phyloP scores from a whole-genome alignment of 495 filamentous ascomycete species.

The Daldinia childiae region DNA sequence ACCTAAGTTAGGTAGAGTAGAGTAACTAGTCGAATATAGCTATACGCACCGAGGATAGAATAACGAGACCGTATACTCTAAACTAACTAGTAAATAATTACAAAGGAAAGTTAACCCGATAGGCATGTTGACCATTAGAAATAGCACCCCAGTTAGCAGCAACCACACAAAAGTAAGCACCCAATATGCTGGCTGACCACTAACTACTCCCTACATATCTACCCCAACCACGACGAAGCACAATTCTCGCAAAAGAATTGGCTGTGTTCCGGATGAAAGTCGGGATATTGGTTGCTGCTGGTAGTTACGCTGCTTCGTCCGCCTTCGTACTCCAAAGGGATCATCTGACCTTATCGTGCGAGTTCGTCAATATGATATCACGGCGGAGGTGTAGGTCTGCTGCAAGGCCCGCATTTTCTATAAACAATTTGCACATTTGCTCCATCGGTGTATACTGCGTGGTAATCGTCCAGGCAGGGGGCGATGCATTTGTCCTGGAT shows the following conservation, averaged over 20 bases:
- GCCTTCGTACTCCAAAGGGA: background rate
- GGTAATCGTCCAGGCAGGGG: slow-evolving; percentile 7
- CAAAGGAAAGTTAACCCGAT: background rate
- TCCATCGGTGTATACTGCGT: slow-evolving; percentile 10
- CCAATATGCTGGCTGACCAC: background rate
- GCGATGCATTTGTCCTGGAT: slow-evolving; percentile 12
- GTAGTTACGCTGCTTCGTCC: background rate
- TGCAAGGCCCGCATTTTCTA: slow-evolving; percentile 7
- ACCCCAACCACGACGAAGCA: background rate
- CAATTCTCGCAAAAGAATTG: background rate
- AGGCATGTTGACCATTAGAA: background rate
- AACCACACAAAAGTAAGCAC: background rate
- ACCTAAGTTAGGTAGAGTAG: background rate
- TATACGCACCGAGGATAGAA: background rate
- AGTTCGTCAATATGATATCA: background rate
- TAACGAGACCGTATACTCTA: background rate
- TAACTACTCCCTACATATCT: background rate
- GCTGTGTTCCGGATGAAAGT: background rate
- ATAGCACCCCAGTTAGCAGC: background rate
- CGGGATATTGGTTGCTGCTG: background rate
- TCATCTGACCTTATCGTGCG: background rate
- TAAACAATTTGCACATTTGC: slow-evolving; percentile 10
- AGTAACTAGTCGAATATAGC: background rate
- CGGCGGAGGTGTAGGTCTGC: slow-evolving; percentile 7
- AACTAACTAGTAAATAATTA: background rate